Percentiles rank a stretch among this genome's conserved stretches.
phyloP scores from a whole-genome alignment of 1,284 basidiomycete genomes.

The Spongispora temasekensis region DNA sequence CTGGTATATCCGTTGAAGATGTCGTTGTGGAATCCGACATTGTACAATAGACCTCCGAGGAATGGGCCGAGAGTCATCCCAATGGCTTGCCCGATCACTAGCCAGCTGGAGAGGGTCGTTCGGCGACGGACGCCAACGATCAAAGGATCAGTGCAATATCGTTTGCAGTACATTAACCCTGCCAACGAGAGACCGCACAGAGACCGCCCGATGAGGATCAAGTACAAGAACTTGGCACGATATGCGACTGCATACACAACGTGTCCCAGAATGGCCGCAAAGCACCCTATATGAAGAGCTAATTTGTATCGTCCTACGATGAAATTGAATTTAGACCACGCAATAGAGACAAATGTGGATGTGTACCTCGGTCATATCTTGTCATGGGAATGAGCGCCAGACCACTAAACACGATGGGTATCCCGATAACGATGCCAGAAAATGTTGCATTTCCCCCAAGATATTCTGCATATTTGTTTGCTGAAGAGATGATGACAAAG shows the following conservation, averaged over 20 bases:
- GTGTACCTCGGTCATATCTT: conserved; percentile 55
- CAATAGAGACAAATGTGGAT: neutral
- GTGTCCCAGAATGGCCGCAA: conserved; percentile 43
- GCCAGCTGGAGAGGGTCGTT: conserved; percentile 63
- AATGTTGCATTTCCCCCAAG: conserved; percentile 67
- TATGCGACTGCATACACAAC: conserved; percentile 50
- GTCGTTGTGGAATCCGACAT: conserved; percentile 50
- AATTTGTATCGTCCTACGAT: conserved; percentile 51
- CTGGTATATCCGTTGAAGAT: conserved; percentile 67
- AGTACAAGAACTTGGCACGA: conserved; percentile 45
- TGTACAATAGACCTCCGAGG: conserved; percentile 64
- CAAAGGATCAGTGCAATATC: conserved; percentile 65
- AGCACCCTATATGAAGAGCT: conserved; percentile 48
- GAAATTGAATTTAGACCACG: neutral
- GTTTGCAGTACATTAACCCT: conserved; percentile 55
- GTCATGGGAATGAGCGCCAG: conserved; percentile 59
- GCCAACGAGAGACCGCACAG: conserved; percentile 48
- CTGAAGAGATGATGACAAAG: conserved; percentile 69
- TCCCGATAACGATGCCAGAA: conserved; percentile 68
- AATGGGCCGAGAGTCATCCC: conserved; percentile 71
- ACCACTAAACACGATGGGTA: conserved; percentile 43
- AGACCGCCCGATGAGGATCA: conserved; percentile 51
- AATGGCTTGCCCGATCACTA: conserved; percentile 63
- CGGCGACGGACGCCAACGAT: conserved; percentile 66
- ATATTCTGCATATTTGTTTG: conserved; percentile 60